Conservation (phyloP, 2,329 filamentous ascomycete genomes). For the Tolypocladium ovalisporum region DNA sequence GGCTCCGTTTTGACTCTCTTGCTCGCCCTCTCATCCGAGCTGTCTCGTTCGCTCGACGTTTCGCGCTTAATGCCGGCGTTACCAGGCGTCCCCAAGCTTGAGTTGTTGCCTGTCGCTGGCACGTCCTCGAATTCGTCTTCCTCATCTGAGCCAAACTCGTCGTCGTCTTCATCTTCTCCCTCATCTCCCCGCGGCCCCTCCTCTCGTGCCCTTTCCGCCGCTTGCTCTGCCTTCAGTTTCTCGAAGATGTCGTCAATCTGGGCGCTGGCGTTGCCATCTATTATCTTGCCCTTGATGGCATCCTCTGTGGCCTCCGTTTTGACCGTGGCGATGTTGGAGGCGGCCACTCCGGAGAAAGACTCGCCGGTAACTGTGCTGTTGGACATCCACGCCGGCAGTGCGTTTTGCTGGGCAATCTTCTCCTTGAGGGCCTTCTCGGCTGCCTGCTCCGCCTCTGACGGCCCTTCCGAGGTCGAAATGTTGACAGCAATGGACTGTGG, state of each 20-base stretch:
- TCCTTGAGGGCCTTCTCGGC: constrained; percentile 55
- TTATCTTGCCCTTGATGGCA: constrained; percentile 21
- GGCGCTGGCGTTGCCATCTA: constrained; percentile 41
- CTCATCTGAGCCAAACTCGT: constrained; percentile 22
- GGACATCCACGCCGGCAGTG: constrained; percentile 60
- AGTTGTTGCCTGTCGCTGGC: constrained; percentile 23
- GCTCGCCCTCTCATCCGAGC: constrained; percentile 31
- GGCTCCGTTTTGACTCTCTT: constrained; percentile 53
- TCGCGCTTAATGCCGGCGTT: constrained; percentile 18
- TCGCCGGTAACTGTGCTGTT: constrained; percentile 58
- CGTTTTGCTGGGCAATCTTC: constrained; percentile 56
- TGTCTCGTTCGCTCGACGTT: constrained; percentile 10
- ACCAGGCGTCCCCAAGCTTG: constrained; percentile 19
- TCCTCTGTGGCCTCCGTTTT: constrained; percentile 38
- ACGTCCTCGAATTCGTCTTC: constrained; percentile 40
- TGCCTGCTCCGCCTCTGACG: constrained; percentile 54
- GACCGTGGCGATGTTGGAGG: constrained; percentile 11
- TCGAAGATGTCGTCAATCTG: constrained; percentile 59
- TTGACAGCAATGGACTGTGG: constrained; percentile 60
- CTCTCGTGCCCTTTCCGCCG: constrained; percentile 26
- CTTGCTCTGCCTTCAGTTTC: constrained; percentile 51
- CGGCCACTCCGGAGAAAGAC: constrained; percentile 33
- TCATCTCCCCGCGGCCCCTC: constrained; percentile 19
- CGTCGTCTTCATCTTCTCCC: constrained; percentile 18
- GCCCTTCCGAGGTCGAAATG: constrained; percentile 55